Percentiles rank a stretch among this genome's conserved stretches.
These are phyloP conservation scores for Martiniozyma abietophila DNA, from an alignment of 805 yeast genomes.

Conservation along the genomic window DNA sequence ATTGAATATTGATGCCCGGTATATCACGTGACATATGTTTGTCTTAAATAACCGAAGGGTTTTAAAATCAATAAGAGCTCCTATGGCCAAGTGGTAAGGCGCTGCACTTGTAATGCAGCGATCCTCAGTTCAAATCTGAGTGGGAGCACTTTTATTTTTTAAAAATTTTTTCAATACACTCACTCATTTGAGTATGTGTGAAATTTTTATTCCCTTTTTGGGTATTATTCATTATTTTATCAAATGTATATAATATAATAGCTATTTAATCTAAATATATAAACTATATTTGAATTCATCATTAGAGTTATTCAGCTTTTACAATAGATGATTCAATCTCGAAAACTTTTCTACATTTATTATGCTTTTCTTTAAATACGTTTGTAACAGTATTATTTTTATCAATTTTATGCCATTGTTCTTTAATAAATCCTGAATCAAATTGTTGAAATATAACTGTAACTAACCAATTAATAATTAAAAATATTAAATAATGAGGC, in stretches of 20 bases:
- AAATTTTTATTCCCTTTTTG: too few relatives aligned
- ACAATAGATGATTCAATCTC: neutral
- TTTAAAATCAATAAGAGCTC: too few relatives aligned
- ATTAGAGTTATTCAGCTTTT: slow-evolving; percentile 1
- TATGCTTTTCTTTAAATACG: slow-evolving; percentile 16
- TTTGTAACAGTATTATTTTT: slow-evolving; percentile 19
- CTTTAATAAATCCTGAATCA: slow-evolving; percentile 17
- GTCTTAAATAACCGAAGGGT: too few relatives aligned
- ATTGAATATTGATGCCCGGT: too few relatives aligned
- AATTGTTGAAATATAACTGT: slow-evolving; percentile 12
- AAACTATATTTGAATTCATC: neutral
- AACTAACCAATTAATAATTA: slow-evolving; percentile 15
- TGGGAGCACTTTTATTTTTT: slow-evolving; percentile 25
- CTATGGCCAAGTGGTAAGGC: slow-evolving; percentile 40
- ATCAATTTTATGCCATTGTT: slow-evolving; percentile 24
- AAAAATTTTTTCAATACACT: too few relatives aligned
- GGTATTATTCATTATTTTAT: too few relatives aligned
- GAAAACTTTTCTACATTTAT: slow-evolving; percentile 12
- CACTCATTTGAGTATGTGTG: too few relatives aligned
- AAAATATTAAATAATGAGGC: slow-evolving; percentile 18
- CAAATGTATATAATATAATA: too few relatives aligned
- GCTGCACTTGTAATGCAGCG: slow-evolving; percentile 39
- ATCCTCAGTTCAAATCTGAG: slow-evolving; percentile 37
- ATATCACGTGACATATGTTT: too few relatives aligned
- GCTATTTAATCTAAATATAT: neutral